Evolutionary conservation across 2,329 filamentous ascomycete species (phyloP).

Genomic region (Diaporthe batatas): DNA sequence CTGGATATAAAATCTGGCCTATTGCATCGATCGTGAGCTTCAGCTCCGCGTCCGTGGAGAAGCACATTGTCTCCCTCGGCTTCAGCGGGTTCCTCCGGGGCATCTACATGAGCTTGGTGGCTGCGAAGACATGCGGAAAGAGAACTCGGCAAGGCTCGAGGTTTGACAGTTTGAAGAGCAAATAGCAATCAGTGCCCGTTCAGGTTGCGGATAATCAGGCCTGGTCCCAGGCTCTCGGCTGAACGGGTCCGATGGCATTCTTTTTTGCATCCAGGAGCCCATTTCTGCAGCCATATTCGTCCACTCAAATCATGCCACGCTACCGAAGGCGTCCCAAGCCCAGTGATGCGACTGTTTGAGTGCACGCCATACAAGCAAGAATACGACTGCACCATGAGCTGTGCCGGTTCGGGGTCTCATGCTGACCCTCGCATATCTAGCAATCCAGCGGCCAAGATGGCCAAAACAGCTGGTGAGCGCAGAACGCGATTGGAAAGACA

Average conservation of each 20-base stretch:
- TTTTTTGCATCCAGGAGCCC: neutral
- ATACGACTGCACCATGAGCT: neutral
- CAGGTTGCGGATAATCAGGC: neutral
- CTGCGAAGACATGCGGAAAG: conserved; percentile 47
- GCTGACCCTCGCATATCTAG: neutral
- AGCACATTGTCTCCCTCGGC: conserved; percentile 63
- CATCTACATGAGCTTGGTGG: conserved; percentile 64
- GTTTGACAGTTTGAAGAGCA: neutral
- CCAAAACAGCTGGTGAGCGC: no score
- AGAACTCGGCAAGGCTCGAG: neutral
- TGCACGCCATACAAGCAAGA: neutral
- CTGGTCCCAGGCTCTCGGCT: no score
- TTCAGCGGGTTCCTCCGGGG: conserved; percentile 64
- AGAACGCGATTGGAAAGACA: no score
- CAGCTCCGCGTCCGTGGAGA: conserved; percentile 62
- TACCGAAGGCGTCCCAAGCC: neutral
- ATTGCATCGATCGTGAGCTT: conserved; percentile 65
- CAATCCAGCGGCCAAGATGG: no score
- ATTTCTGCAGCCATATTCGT: neutral
- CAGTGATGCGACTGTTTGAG: neutral
- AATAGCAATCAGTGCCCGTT: neutral
- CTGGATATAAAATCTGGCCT: conserved; percentile 66
- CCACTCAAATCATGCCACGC: neutral
- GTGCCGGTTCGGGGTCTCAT: neutral
- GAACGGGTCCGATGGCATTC: neutral